Conservation (phyloP, 805 yeast genomes). For the Yarrowia sp. region DNA sequence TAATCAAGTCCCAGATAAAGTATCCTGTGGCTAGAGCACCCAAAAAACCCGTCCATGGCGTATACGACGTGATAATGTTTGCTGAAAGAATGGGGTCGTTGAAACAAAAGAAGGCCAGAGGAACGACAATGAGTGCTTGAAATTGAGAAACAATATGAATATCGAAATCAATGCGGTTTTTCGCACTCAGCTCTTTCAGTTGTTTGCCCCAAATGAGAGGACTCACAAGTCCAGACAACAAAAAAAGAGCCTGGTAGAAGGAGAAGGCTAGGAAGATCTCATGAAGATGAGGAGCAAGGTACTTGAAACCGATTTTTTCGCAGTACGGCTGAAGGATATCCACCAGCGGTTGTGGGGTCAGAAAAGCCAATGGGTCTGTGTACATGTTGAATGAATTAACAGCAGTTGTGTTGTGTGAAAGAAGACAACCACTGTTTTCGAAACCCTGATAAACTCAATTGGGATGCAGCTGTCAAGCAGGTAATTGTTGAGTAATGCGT, state of each 20-base stretch:
- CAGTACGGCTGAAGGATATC: slow-evolving; percentile 18
- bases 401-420: background rate
- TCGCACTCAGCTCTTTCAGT: slow-evolving; percentile 49
- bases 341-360: slow-evolving; percentile 19
- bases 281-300: slow-evolving; percentile 49
- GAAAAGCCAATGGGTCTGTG: slow-evolving; percentile 31
- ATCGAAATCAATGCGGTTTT: slow-evolving; percentile 71
- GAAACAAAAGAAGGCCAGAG: slow-evolving; percentile 16
- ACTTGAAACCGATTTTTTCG: slow-evolving; percentile 33
- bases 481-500: too few species aligned
- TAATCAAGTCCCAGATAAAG: slow-evolving; percentile 82
- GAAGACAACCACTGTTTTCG: too few species aligned
- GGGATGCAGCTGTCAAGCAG: background rate
- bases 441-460: background rate
- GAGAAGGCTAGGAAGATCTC: slow-evolving; percentile 62
- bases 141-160: slow-evolving; percentile 87
- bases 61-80: slow-evolving; percentile 63
- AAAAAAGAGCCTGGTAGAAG: slow-evolving; percentile 58
- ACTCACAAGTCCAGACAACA: slow-evolving; percentile 53
- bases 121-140: slow-evolving; percentile 63
- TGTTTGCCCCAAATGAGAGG: slow-evolving; percentile 44
- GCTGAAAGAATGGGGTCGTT: slow-evolving; percentile 42
- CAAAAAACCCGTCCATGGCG: slow-evolving; percentile 74
- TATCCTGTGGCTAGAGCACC: slow-evolving; percentile 76
- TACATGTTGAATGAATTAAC: background rate